Base-by-base conservation (phyloP, 768 basidiomycete genomes). In the Lactarius hengduanensis region DNA sequence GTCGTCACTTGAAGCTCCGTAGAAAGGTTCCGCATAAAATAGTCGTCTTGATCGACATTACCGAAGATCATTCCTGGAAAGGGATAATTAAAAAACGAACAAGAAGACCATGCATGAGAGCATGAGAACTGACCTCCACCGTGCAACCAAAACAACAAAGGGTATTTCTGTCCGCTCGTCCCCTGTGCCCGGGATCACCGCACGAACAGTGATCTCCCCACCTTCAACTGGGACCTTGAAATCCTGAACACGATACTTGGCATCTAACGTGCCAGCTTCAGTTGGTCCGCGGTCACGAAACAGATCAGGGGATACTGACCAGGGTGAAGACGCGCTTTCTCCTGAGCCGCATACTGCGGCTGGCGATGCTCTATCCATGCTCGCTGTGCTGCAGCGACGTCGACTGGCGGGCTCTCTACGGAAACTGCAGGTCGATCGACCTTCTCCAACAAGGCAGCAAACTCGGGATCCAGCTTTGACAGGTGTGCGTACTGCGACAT, bases 1-100 rank as follows among this genome's bases (percentile, higher is more conserved):
- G 65, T 60, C 16, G 62, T 60, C 18, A 71, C 47, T n/a, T 66
- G 64, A 10, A 67, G 45, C 8, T 67, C 68, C 1, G 59, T 59
- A 45, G 66, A 68, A 40, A 69, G 38, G 36, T 54, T 61, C 15
- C 70, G 68, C 28, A 68, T 55, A 32, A 60, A 59, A 15, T 40
- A 57, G 56, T 71, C 73, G 30, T 73, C 71, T 32, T 56, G 41
- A 6, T 73, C 68, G 15, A 73, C 18, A 18, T 61, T 57, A 2
- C 72, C 71, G 30, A 60, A 57, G n/a, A 67, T 43, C 41, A 63
- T 47, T 4, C 64, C 64, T 58, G 13, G 1, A 36, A 26, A 10
- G 34, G 8, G 8, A n/a, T n/a, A n/a, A n/a, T n/a, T n/a, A n/a
- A n/a, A n/a, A n/a, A n/a, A n/a, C n/a, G n/a, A n/a, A n/a, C n/a